A percentile compares a stretch with the other conserved stretches of the same genome.
These are phyloP conservation scores for Didymella segeticola DNA, from an alignment of 2,329 filamentous ascomycete species.

Conservation along the genomic window DNA sequence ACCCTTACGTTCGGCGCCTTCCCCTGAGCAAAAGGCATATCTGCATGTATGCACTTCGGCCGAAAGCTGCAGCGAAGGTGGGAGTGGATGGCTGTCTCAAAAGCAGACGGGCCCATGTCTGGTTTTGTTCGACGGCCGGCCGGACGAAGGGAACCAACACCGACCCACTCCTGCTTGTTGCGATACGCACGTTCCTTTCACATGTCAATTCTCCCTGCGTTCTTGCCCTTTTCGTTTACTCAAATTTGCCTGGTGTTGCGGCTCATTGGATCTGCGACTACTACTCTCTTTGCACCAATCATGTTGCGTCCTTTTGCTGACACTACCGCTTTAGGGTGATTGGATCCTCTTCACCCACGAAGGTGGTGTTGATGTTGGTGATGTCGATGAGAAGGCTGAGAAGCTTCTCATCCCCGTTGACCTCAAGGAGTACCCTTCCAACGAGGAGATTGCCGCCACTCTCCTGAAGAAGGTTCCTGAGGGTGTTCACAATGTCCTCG, in stretches of 20 bases:
- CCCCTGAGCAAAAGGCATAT: conserved; percentile 21
- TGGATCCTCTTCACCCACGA: conserved; percentile 99
- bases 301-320: conserved; percentile 40
- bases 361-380: conserved; percentile 98
- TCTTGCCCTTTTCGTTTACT: conserved; percentile 23
- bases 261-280: conserved; percentile 35
- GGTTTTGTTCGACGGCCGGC: conserved; percentile 47
- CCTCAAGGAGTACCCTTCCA: conserved; percentile 91
- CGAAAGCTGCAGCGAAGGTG: conserved; percentile 19
- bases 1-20: conserved; percentile 1
- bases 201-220: conserved; percentile 38
- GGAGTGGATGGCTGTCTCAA: conserved; percentile 25
- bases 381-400: conserved; percentile 98
- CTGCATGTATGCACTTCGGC: conserved; percentile 8
- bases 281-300: conserved; percentile 32
- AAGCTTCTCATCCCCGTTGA: conserved; percentile 98
- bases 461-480: conserved; percentile 93
- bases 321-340: conserved; percentile 73
- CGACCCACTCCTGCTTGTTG: conserved; percentile 45
- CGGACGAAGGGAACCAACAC: conserved; percentile 50
- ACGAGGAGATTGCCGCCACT: conserved; percentile 84
- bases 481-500: conserved; percentile 96
- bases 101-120: conserved; percentile 33
- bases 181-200: conserved; percentile 44
- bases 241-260: conserved; percentile 41